Conservation (phyloP, 1,139 yeast genomes). For the Debaryomyces udenii region DNA sequence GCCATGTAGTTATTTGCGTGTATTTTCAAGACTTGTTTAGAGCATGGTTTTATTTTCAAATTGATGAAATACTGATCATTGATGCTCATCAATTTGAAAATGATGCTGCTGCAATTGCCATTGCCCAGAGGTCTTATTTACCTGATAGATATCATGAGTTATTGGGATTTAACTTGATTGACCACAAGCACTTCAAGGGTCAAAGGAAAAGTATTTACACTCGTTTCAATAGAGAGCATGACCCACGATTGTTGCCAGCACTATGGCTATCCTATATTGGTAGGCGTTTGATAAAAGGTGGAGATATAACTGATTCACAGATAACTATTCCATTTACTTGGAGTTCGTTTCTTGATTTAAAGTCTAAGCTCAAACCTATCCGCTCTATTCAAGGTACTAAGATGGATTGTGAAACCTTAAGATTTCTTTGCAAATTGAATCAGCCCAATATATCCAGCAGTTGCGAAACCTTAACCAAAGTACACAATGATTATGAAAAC, state of each 20-base stretch:
- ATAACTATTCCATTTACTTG: conserved; percentile 23
- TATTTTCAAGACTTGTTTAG: neutral
- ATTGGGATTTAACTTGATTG: too few species aligned
- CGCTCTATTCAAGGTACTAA: neutral
- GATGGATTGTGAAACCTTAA: conserved; percentile 9
- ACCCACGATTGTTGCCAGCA: conserved; percentile 24
- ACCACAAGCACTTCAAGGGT: neutral
- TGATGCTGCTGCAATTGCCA: too few species aligned
- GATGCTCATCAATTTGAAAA: conserved; percentile 5
- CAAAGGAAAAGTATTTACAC: neutral
- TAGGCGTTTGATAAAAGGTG: neutral
- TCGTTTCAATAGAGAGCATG: conserved; percentile 13
- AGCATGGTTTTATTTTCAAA: neutral
- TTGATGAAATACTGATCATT: neutral
- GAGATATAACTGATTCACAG: conserved; percentile 7
- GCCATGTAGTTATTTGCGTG: neutral
- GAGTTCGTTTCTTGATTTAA: conserved; percentile 19
- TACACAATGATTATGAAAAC: conserved; percentile 6
- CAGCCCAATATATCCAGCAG: conserved; percentile 1
- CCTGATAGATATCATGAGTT: neutral
- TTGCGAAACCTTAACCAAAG: conserved; percentile 7
- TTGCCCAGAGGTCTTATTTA: neutral
- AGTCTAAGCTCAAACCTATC: neutral
- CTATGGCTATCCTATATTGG: conserved; percentile 16
- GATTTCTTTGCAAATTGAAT: conserved; percentile 5